These are phyloP conservation scores for Trichosporon sp. DNA, from an alignment of 1,284 basidiomycete species.

Conservation along the genomic window DNA sequence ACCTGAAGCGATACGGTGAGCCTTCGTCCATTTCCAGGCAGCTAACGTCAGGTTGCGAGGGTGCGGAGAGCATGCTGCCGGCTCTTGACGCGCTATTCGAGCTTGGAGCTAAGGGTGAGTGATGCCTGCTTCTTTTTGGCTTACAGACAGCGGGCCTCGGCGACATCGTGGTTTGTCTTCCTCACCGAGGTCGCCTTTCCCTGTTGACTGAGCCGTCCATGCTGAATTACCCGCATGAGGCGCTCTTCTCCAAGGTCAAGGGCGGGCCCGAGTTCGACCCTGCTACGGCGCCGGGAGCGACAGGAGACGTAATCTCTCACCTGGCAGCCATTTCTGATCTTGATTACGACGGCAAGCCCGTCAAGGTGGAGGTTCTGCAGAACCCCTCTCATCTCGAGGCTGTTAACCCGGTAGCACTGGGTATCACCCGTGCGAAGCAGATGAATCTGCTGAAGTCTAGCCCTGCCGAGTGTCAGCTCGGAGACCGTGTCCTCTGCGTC, in stretches of 20 bases:
- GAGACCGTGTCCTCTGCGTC: constrained; percentile 79
- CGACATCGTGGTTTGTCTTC: constrained; percentile 60
- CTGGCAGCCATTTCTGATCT: constrained; percentile 54
- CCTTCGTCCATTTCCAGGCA: not conserved
- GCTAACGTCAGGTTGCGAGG: constrained; percentile 54
- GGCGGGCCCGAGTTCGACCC: constrained; percentile 63
- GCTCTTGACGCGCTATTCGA: constrained; percentile 72
- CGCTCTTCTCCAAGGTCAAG: constrained; percentile 78
- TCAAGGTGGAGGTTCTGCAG: constrained; percentile 71
- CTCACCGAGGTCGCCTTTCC: constrained; percentile 78
- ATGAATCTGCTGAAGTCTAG: constrained; percentile 67
- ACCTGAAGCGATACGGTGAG: constrained; percentile 42
- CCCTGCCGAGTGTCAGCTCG: constrained; percentile 65
- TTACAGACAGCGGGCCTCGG: constrained; percentile 58
- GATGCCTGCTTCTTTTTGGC: not conserved
- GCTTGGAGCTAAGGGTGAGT: constrained; percentile 59
- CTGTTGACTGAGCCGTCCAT: constrained; percentile 67
- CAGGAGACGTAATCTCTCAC: constrained; percentile 83
- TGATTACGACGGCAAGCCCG: constrained; percentile 50
- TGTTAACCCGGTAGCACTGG: constrained; percentile 75
- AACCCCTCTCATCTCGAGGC: constrained; percentile 88
- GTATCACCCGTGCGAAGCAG: constrained; percentile 87
- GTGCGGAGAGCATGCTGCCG: constrained; percentile 83
- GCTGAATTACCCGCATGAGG: constrained; percentile 61
- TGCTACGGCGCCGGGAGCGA: constrained; percentile 62